Percentiles rank a stretch among this genome's conserved stretches.
Conservation (phyloP, 1,284 basidiomycete genomes). For the Puccinia hordei region DNA sequence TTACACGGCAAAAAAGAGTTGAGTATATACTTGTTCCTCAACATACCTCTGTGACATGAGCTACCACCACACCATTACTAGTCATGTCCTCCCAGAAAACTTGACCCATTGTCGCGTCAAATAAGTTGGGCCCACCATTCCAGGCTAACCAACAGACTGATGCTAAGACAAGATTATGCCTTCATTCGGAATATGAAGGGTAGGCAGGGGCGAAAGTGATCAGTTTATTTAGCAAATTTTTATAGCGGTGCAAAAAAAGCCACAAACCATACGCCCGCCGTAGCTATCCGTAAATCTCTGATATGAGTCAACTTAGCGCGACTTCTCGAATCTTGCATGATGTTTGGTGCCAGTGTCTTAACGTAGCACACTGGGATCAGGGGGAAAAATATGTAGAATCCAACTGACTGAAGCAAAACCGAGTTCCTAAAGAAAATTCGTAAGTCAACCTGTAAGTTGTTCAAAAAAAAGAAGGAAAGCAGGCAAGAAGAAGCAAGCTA, state of each 20-base stretch:
- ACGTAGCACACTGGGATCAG: slow-evolving; percentile 46
- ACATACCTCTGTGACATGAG: slow-evolving; percentile 9
- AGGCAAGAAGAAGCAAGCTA: too few relatives aligned
- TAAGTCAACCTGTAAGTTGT: background rate
- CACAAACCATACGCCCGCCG: slow-evolving; percentile 44
- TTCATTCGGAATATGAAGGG: background rate
- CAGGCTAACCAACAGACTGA: slow-evolving; percentile 35
- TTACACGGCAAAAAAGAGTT: background rate
- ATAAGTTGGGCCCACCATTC: slow-evolving; percentile 34
- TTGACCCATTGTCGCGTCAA: slow-evolving; percentile 21
- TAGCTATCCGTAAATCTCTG: slow-evolving; percentile 27
- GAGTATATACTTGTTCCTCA: background rate
- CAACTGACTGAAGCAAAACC: slow-evolving; percentile 19
- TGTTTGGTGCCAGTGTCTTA: background rate
- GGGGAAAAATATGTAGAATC: slow-evolving; percentile 37
- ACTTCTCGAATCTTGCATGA: background rate
- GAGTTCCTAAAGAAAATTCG: slow-evolving; percentile 17
- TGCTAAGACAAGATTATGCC: slow-evolving; percentile 48
- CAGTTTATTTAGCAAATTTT: background rate
- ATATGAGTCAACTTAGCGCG: background rate
- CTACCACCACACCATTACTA: slow-evolving; percentile 26
- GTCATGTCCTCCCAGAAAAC: slow-evolving; percentile 29
- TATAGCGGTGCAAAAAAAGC: background rate
- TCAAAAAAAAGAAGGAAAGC: background rate
- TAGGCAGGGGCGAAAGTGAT: background rate